These are phyloP conservation scores for Calonectria montana DNA, from an alignment of 2,329 filamentous ascomycete genomes.

Conservation along the genomic window DNA sequence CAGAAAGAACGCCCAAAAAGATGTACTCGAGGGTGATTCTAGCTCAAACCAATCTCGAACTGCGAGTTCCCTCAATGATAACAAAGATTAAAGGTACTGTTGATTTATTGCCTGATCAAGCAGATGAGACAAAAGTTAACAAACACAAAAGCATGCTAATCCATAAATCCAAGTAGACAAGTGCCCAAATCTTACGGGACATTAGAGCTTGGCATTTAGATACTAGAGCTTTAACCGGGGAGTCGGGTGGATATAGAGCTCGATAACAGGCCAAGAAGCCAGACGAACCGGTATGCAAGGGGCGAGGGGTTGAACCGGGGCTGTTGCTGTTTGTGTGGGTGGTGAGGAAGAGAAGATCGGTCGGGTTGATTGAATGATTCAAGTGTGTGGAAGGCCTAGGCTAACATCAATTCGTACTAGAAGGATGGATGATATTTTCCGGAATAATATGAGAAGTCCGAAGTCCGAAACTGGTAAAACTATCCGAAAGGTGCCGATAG, in stretches of 20 bases:
- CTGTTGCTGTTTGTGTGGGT: background rate
- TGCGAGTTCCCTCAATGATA: background rate
- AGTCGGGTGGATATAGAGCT: background rate
- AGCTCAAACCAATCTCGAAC: background rate
- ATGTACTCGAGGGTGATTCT: background rate
- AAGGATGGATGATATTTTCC: background rate
- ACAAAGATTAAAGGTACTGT: background rate
- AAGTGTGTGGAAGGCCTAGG: background rate
- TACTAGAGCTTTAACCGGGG: background rate
- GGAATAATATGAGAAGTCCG: background rate
- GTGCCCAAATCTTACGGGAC: background rate
- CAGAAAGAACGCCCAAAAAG: background rate
- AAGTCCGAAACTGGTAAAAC: background rate
- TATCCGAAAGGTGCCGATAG: background rate
- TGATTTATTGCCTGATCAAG: background rate
- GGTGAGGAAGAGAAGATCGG: background rate
- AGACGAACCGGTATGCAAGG: background rate
- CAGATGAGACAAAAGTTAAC: background rate
- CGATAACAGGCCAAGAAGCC: background rate
- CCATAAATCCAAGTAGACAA: background rate
- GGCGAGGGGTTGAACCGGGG: background rate
- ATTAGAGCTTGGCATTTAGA: background rate
- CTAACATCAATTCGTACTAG: background rate
- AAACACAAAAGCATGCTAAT: background rate
- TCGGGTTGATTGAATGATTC: background rate